phyloP scores from a whole-genome alignment of 768 basidiomycete genomes.

The Rhodocollybia butyracea region DNA sequence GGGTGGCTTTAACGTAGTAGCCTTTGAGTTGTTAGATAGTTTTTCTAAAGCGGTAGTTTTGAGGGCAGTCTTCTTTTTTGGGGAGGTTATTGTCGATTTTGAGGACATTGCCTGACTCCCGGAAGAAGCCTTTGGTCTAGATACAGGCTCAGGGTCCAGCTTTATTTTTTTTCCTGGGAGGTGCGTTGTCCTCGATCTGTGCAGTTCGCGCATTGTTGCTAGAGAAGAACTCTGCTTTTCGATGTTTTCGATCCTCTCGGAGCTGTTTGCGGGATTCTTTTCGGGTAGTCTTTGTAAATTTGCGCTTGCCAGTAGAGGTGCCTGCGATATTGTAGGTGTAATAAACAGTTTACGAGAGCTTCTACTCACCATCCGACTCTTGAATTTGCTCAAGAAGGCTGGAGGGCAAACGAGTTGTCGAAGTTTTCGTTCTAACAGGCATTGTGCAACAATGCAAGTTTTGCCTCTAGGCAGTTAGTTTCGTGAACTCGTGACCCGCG shows the following conservation, averaged over 20 bases:
- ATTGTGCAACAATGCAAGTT: not conserved
- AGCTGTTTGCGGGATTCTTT: conserved; percentile 66
- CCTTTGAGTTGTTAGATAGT: conserved; percentile 1
- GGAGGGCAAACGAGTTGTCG: conserved; percentile 36
- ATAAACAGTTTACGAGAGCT: not conserved
- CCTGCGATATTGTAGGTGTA: not conserved
- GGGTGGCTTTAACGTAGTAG: not conserved
- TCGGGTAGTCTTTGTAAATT: conserved; percentile 31
- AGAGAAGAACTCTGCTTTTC: conserved; percentile 60
- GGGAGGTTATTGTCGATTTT: conserved; percentile 14
- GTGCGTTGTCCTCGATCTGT: conserved; percentile 42
- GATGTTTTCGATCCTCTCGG: conserved; percentile 55
- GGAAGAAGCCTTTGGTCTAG: not conserved
- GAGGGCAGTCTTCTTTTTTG: not conserved
- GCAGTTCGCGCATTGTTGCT: conserved; percentile 28
- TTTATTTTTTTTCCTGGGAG: conserved; percentile 50
- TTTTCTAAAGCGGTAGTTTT: not conserved
- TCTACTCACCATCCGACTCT: conserved; percentile 6
- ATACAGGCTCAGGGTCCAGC: conserved; percentile 10
- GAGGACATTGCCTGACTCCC: not conserved
- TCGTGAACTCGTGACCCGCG: not conserved
- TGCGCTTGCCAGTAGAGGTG: conserved; percentile 11
- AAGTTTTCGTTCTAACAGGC: conserved; percentile 28
- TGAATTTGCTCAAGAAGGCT: conserved; percentile 27
- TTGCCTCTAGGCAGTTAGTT: not conserved